Conservation (phyloP, 2,329 filamentous ascomycete genomes). For the Penicillium sp. region DNA sequence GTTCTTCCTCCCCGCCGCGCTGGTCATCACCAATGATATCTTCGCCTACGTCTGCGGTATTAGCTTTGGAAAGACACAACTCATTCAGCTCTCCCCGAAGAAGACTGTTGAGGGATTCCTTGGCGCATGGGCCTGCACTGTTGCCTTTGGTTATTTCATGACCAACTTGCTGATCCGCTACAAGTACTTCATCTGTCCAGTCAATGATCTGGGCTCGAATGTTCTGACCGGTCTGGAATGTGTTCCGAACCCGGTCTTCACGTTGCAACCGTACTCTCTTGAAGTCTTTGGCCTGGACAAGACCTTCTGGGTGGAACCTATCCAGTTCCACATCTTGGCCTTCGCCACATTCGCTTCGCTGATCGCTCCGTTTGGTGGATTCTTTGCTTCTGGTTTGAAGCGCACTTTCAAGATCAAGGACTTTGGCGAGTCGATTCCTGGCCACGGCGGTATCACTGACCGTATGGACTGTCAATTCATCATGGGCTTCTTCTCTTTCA, state of each 20-base stretch:
- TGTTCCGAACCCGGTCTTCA: constrained; percentile 82
- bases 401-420: constrained; percentile 99
- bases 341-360: constrained; percentile 91
- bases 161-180: constrained; percentile 78
- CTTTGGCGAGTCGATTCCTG: constrained; percentile 95
- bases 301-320: constrained; percentile 69
- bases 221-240: constrained; percentile 84
- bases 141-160: constrained; percentile 72
- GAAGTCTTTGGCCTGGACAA: constrained; percentile 62
- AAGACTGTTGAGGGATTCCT: constrained; percentile 98
- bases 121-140: constrained; percentile 88
- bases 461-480: constrained; percentile 99
- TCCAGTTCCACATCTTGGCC: constrained; percentile 85
- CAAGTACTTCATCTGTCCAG: constrained; percentile 97
- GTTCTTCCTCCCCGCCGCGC: constrained; percentile 91
- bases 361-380: constrained; percentile 93
- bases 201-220: constrained; percentile 90
- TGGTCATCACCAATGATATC: constrained; percentile 98
- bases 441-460: constrained; percentile 95
- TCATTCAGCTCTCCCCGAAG: constrained; percentile 96
- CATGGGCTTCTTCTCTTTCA: constrained; percentile 97
- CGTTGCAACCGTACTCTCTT: constrained; percentile 64
- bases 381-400: constrained; percentile 96
- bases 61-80: constrained; percentile 86
- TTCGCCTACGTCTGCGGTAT: constrained; percentile 97